Evolutionary conservation across 2,329 filamentous ascomycete genomes (phyloP), one percentile per base, ranked within the genome.

Genomic region (Epichloe sp.): DNA sequence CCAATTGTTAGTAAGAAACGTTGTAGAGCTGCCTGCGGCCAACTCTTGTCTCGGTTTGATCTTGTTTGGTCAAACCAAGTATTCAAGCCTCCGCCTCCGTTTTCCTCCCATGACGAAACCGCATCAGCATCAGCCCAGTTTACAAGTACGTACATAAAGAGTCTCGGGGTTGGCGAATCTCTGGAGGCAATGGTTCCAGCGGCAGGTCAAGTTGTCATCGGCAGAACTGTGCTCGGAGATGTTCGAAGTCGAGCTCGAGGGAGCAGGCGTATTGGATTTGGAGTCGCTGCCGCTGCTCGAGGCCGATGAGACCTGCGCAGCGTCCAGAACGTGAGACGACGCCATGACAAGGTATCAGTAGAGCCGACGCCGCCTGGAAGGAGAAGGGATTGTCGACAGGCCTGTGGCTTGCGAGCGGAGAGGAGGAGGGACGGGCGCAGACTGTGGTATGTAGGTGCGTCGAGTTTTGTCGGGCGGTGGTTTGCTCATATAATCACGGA

Each of bases 101-200:
- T 38, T 14, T 2, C 14, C n/a, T 38, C 36, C 36, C 14, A n/a
- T 6, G 14, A 38, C 5, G 14, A 38, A 38, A 38, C 36, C 36
- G 36, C 14, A 38, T n/a, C 36, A n/a, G 36, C 14, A 38, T 38
- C 36, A n/a, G 26, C 26, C 26, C 26, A n/a, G 34, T 17, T 11
- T 10, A 15, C 35, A 36, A 8, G 8, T 10, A 68, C 77, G 68
- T 71, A 82, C 78, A 62, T 83, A 83, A 58, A 83, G 76, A 52
- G 68, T 67, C 63, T 82, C 79, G 14, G 79, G 73, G 8, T 69
- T 73, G 44, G 65, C 68, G 59, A 82, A 83, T 57, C 77, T 79
- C 59, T 80, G 75, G 59, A 71, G 72, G 61, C 79, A 83, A 49
- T 70, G 68, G 54, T 73, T 73, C 79, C 79, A 83, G 57, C 77